Evolutionary conservation across 305 asterid species (phyloP), one percentile per base, ranked within the genome.

Genomic region (Fraxinus paxiana): DNA sequence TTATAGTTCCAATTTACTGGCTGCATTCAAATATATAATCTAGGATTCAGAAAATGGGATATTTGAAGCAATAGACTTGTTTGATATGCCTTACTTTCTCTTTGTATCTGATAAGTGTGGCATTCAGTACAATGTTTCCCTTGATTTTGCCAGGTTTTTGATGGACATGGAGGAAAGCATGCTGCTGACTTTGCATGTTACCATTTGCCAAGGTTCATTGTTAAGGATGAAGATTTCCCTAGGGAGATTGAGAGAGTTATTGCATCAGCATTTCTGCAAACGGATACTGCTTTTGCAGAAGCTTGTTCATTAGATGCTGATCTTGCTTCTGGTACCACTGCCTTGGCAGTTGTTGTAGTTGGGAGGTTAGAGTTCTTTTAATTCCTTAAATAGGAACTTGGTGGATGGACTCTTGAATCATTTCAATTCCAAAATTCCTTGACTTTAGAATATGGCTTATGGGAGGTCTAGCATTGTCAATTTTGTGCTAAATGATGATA

Each of bases 281-380:
- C 98, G 1, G 98, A 96, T 86, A 86, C 89, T 77, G 98, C 98
- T 83, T 92, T 96, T 65, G 94, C 99, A 1, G 90, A 94, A 87
- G 98, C 98, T 80, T 94, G 99, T 89, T 76, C 91, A 46, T 81
- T 83, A 86, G 91, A 96, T 85, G 92, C 87, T 26, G 97, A 86
- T 87, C 96, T 94, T 85, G 97, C 99, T 81, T 96, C 99, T 79
- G 99, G 99, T 76, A 96, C 99, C 90, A 96, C 99, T 85, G 99
- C 98, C 51, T 85, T 96, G 91, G 93, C 97, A 28, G 97, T 97
- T 85, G 81, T 96, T 83, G 87, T 96, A 56, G 80, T 89, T 73
- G 98, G 97, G 88, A 94, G 99, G 98, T 96, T 65, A 69, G 94
- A 70, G 34, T 54, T 75, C 75, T 13, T 26, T 30, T 15, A 35